A percentile compares a stretch with the other conserved stretches of the same genome.
These are phyloP conservation scores for Panaeolus papilionaceus DNA, from an alignment of 768 basidiomycete genomes.

Conservation along the genomic window DNA sequence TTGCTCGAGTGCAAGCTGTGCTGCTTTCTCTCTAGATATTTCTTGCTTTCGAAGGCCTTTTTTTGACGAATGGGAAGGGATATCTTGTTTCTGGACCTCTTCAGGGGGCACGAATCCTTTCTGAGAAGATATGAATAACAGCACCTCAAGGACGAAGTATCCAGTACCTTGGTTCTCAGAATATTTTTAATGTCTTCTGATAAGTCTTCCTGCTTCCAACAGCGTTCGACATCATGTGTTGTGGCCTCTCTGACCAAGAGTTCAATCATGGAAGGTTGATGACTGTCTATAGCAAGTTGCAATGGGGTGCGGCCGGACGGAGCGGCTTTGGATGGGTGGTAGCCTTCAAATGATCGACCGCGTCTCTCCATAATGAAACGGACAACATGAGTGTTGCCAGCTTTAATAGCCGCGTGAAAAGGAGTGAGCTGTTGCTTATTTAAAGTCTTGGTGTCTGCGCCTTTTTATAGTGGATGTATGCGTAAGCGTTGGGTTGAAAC, in stretches of 20 bases:
- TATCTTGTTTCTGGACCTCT: conserved; percentile 11
- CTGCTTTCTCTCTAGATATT: conserved; percentile 31
- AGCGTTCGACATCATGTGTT: conserved; percentile 43
- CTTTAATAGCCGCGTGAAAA: conserved; percentile 40
- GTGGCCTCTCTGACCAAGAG: conserved; percentile 45
- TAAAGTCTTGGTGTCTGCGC: conserved; percentile 36
- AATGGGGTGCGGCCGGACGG: conserved; percentile 42
- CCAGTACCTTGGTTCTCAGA: conserved; percentile 38
- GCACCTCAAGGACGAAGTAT: conserved; percentile 1
- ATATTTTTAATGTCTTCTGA: conserved; percentile 33
- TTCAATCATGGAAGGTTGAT: conserved; percentile 33
- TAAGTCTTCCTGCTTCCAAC: conserved; percentile 34
- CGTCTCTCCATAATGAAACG: conserved; percentile 40
- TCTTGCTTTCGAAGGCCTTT: conserved; percentile 34
- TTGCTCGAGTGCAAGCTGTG: conserved; percentile 34
- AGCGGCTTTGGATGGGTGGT: conserved; percentile 43
- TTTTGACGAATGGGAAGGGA: conserved; percentile 25
- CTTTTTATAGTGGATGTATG: conserved; percentile 23
- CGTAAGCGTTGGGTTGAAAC: not conserved
- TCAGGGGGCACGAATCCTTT: conserved; percentile 41
- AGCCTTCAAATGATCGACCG: conserved; percentile 36
- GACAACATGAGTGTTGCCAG: conserved; percentile 40
- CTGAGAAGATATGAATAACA: conserved; percentile 25
- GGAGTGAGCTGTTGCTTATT: conserved; percentile 40
- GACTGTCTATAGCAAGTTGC: conserved; percentile 41